phyloP scores from a whole-genome alignment of 352 stramenopile species.

The Phytophthora pseudosyringae region DNA sequence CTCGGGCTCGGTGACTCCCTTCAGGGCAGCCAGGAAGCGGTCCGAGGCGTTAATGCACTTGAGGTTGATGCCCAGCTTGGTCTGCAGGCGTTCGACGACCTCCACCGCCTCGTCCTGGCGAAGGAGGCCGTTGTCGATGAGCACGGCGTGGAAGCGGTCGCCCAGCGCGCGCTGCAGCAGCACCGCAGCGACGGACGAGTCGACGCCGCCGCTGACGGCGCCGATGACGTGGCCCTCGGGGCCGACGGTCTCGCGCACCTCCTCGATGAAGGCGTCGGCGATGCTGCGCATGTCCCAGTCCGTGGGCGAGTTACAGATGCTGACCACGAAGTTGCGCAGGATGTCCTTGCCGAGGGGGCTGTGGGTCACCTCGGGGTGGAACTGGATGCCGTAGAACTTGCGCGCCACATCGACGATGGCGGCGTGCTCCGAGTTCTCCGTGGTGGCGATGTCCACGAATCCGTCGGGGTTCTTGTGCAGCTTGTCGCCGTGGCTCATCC shows the following conservation, averaged over 20 bases:
- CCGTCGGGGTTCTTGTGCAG: slow-evolving; percentile 94
- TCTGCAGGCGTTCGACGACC: slow-evolving; percentile 90
- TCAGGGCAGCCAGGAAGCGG: slow-evolving; percentile 94
- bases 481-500: slow-evolving; percentile 99
- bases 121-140: slow-evolving; percentile 99
- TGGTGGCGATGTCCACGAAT: slow-evolving; percentile 90
- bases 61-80: slow-evolving; percentile 96
- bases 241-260: slow-evolving; percentile 93
- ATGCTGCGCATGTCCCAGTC: slow-evolving; percentile 99
- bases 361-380: slow-evolving; percentile 98
- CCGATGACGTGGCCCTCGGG: slow-evolving; percentile 97
- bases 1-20: slow-evolving; percentile 97
- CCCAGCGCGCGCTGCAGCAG: slow-evolving; percentile 97
- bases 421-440: slow-evolving; percentile 92
- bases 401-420: slow-evolving; percentile 95
- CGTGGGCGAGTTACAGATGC: slow-evolving; percentile 94
- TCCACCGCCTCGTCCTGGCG: slow-evolving; percentile 95
- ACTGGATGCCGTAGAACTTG: slow-evolving; percentile 98
- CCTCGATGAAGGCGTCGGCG: slow-evolving; percentile 87
- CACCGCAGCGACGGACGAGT: slow-evolving; percentile 98
- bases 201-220: slow-evolving; percentile 98
- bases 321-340: slow-evolving; percentile 97
- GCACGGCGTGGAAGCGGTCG: slow-evolving; percentile 98
- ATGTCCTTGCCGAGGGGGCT: slow-evolving; percentile 95
- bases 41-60: slow-evolving; percentile 97